phyloP scores from a whole-genome alignment of 495 filamentous ascomycete species.

The Elaphomyces granulatus region DNA sequence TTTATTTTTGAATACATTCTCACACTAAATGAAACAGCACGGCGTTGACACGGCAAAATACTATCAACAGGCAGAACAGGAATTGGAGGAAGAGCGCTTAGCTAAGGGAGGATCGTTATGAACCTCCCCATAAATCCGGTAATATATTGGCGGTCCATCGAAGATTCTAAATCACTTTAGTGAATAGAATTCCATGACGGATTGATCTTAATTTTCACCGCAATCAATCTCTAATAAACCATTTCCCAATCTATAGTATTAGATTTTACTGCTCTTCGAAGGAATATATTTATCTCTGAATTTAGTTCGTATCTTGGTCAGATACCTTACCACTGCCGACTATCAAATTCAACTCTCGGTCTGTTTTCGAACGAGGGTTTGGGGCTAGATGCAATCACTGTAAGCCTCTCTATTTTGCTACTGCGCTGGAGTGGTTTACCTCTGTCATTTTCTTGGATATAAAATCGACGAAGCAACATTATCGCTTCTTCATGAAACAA shows the following conservation, averaged over 20 bases:
- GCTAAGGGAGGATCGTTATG: slow-evolving; percentile 18
- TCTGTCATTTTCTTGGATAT: slow-evolving; percentile 90
- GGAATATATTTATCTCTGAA: too few species aligned
- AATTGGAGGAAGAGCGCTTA: slow-evolving; percentile 64
- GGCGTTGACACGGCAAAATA: slow-evolving; percentile 98
- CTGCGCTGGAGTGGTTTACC: slow-evolving; percentile 39
- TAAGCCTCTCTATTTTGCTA: not conserved
- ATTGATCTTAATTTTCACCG: too few species aligned
- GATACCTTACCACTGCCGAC: too few species aligned
- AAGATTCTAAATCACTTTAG: too few species aligned
- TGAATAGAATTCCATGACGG: too few species aligned
- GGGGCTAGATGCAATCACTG: slow-evolving; percentile 32
- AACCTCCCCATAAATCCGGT: too few species aligned
- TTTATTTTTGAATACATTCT: not conserved
- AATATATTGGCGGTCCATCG: too few species aligned
- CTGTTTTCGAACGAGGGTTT: slow-evolving; percentile 42
- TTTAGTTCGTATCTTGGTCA: too few species aligned
- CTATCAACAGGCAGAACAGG: slow-evolving; percentile 88
- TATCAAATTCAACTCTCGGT: slow-evolving; percentile 37
- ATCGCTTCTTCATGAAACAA: slow-evolving; percentile 80
- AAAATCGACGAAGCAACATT: slow-evolving; percentile 79
- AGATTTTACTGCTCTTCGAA: too few species aligned
- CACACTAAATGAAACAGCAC: slow-evolving; percentile 38
- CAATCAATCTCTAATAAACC: too few species aligned
- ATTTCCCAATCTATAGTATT: too few species aligned